phyloP scores from a whole-genome alignment of 2,329 filamentous ascomycete species.

The Neobulgaria alba region DNA sequence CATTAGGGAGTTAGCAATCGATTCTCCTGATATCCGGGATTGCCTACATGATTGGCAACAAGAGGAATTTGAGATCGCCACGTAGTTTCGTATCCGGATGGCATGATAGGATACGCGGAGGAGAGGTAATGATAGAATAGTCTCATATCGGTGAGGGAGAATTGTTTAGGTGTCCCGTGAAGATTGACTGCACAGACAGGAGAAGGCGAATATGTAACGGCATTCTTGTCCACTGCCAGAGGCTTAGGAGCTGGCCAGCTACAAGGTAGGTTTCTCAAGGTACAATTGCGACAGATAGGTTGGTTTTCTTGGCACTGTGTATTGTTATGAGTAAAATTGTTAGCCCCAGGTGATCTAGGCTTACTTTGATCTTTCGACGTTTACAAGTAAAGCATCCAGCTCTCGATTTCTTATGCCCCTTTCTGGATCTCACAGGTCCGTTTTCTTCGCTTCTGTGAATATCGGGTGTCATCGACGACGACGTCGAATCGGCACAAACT shows the following conservation, averaged over 20 bases:
- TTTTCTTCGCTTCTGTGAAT: no score
- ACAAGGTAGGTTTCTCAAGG: conserved; percentile 53
- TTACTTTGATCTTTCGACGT: not conserved
- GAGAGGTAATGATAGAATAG: conserved; percentile 60
- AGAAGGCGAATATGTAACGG: conserved; percentile 5
- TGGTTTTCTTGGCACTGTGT: conserved; percentile 55
- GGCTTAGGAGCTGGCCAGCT: conserved; percentile 51
- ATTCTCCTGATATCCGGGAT: not conserved
- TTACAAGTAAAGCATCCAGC: conserved; percentile 1
- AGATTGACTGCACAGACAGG: conserved; percentile 7
- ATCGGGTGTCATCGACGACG: no score
- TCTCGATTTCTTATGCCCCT: conserved; percentile 1
- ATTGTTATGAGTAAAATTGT: not conserved
- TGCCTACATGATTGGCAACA: conserved; percentile 54
- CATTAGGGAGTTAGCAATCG: conserved; percentile 5
- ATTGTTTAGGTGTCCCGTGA: conserved; percentile 44
- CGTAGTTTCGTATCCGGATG: conserved; percentile 54
- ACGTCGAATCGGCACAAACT: no score
- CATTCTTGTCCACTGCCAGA: conserved; percentile 36
- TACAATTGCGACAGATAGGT: conserved; percentile 54
- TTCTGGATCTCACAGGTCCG: no score
- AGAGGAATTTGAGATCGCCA: conserved; percentile 62
- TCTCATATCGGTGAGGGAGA: conserved; percentile 56
- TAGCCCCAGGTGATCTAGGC: not conserved
- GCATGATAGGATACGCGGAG: conserved; percentile 54